Evolutionary conservation across 306 rosid species (phyloP), one percentile per base, ranked within the genome.

Genomic region (peach (Prunus persica)): DNA sequence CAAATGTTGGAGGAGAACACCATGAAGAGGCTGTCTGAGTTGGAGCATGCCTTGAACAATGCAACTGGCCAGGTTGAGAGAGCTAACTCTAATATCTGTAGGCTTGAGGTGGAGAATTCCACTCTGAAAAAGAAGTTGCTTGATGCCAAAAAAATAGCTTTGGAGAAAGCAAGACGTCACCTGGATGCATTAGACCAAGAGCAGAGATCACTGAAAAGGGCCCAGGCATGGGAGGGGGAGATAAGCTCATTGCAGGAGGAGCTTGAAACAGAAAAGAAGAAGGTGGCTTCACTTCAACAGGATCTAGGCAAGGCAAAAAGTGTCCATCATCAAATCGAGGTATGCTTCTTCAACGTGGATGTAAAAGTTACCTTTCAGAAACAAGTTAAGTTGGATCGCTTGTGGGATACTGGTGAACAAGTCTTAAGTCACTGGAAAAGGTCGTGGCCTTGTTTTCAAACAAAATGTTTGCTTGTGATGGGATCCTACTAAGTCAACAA

Each of bases 21-120:
- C 10, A 25, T 45, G 76, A 90, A 87, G 88, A 88, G 87, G 82
- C 78, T 88, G 62, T 67, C 83, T 66, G 89, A 87, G 78, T 68
- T 85, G 89, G 91, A 88, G 81, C 73, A 82, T 84, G 91, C 89
- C 32, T 54, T 82, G 74, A 78, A 70, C 69, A 86, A 83, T 78
- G 77, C 83, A n/a, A 81, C 68, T 75, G 76, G 24, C 56, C 85
- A 82, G 79, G 78, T 81, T 41, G 87, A 82, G 72, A 69, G n/a
- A 66, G 87, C 85, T 73, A 68, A 81, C 54, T 71, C 87, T 43
- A 34, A 76, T 27, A 57, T 76, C 43, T 62, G 43, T 28, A 43
- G 13, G n/a, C 83, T 85, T 16, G 84, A 88, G 82, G 61, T 54
- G 73, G 81, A 85, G 62, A 87, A 88, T 27, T 62, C 82, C 43